phyloP scores from a whole-genome alignment of 2,329 filamentous ascomycete genomes.

The Aschersonia sp. region DNA sequence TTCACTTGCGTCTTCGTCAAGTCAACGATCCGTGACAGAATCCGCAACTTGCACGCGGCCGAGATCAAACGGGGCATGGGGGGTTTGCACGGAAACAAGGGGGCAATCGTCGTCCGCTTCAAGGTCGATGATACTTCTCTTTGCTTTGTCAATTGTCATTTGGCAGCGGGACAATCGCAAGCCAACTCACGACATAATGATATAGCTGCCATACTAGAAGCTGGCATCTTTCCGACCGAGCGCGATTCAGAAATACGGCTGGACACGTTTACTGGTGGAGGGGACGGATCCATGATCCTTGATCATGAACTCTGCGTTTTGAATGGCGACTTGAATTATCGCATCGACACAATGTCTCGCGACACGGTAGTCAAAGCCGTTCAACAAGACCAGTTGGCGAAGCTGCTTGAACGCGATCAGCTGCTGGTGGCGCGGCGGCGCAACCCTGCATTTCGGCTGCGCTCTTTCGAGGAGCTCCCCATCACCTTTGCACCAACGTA shows the following conservation, averaged over 20 bases:
- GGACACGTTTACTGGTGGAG: conserved; percentile 78
- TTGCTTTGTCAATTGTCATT: conserved; percentile 94
- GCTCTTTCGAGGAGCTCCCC: conserved; percentile 77
- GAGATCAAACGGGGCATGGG: conserved; percentile 96
- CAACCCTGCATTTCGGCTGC: conserved; percentile 78
- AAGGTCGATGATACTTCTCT: conserved; percentile 84
- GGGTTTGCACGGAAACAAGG: conserved; percentile 91
- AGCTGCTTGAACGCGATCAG: conserved; percentile 87
- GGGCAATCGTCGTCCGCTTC: conserved; percentile 83
- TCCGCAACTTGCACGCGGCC: conserved; percentile 62
- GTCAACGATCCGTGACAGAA: conserved; percentile 57
- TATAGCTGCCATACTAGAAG: conserved; percentile 76
- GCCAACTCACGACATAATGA: conserved; percentile 88
- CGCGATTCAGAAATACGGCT: conserved; percentile 50
- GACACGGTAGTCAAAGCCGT: conserved; percentile 83
- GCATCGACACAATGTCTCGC: conserved; percentile 92
- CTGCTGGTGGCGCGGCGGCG: conserved; percentile 76
- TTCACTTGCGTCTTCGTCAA: conserved; percentile 96
- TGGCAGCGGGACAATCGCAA: conserved; percentile 84
- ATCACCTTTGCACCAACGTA: conserved; percentile 94
- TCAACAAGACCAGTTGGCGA: conserved; percentile 63
- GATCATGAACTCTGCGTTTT: conserved; percentile 96
- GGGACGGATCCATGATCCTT: conserved; percentile 85
- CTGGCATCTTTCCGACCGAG: conserved; percentile 58
- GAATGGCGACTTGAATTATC: conserved; percentile 95